phyloP scores from a whole-genome alignment of 805 yeast species.

The Vanderwaltozyma polyspora region DNA sequence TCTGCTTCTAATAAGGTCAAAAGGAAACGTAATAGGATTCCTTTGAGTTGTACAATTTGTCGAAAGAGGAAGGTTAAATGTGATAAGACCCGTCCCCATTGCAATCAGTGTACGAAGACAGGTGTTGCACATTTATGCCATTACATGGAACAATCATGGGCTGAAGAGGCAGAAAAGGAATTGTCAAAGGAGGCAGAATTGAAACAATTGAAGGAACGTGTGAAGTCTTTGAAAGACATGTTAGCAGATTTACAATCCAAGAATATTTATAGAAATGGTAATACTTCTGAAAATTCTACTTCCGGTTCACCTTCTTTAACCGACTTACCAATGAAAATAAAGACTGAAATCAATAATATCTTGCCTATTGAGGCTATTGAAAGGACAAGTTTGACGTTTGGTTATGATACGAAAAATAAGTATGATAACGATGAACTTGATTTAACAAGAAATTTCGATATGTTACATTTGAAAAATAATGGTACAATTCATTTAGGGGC shows the following conservation, averaged over 20 bases:
- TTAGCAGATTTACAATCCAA: slow-evolving; percentile 18
- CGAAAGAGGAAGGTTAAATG: slow-evolving; percentile 41
- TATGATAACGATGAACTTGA: slow-evolving; percentile 28
- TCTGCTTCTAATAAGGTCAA: slow-evolving; percentile 11
- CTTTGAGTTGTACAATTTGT: slow-evolving; percentile 38
- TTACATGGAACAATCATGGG: slow-evolving; percentile 52
- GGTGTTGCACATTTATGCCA: slow-evolving; percentile 50
- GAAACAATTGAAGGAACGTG: slow-evolving; percentile 45
- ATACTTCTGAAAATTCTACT: slow-evolving; percentile 1
- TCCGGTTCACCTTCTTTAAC: slow-evolving; percentile 2
- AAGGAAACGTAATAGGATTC: slow-evolving; percentile 37
- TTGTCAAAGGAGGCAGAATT: slow-evolving; percentile 35
- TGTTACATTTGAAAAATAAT: slow-evolving; percentile 33
- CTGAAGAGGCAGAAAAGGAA: slow-evolving; percentile 38
- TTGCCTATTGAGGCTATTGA: neutral
- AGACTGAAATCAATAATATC: neutral
- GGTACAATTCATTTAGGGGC: slow-evolving; percentile 38
- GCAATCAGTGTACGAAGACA: slow-evolving; percentile 45
- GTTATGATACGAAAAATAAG: slow-evolving; percentile 4
- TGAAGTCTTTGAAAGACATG: slow-evolving; percentile 40
- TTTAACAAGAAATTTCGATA: slow-evolving; percentile 33
- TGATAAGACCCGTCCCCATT: slow-evolving; percentile 42
- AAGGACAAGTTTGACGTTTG: neutral
- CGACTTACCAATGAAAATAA: neutral
- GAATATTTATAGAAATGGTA: neutral